Evolutionary conservation across 1,139 yeast species (phyloP).

Genomic region (Geotrichum reessii): DNA sequence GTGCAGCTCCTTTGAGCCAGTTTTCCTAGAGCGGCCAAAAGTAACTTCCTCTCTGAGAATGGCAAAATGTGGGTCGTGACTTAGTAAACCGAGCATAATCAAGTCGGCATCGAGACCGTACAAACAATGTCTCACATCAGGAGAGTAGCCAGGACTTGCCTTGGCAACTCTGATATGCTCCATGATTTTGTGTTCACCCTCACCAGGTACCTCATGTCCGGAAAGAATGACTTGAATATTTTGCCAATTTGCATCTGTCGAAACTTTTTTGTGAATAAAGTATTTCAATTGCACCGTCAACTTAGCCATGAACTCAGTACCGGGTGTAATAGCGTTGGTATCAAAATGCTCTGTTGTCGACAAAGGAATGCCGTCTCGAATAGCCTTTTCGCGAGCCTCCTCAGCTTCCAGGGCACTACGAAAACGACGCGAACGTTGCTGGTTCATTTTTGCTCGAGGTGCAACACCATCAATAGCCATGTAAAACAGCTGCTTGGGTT

Average conservation of each 20-base stretch:
- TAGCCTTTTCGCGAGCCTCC: constrained; percentile 59
- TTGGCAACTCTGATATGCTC: constrained; percentile 82
- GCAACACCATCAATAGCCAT: constrained; percentile 99
- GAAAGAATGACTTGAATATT: constrained; percentile 76
- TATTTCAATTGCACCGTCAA: constrained; percentile 76
- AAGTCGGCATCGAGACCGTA: constrained; percentile 98
- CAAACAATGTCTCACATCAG: constrained; percentile 87
- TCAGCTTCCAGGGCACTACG: constrained; percentile 92
- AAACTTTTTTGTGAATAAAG: constrained; percentile 83
- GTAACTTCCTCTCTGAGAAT: constrained; percentile 91
- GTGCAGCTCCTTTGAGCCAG: constrained; percentile 52
- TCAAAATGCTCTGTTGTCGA: constrained; percentile 61
- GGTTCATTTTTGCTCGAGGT: constrained; percentile 98
- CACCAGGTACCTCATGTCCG: constrained; percentile 98
- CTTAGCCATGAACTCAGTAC: constrained; percentile 94
- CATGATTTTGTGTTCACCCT: constrained; percentile 98
- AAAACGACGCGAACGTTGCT: constrained; percentile 92
- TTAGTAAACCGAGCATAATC: constrained; percentile 89
- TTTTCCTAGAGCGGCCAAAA: constrained; percentile 55
- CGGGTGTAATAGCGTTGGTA: constrained; percentile 97
- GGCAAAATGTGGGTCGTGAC: constrained; percentile 96
- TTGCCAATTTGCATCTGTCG: constrained; percentile 89
- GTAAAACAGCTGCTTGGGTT: constrained; percentile 80
- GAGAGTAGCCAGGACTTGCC: constrained; percentile 77
- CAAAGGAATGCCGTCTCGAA: constrained; percentile 53